Evolutionary conservation across 139 green algal genomes (phyloP).

Genomic region (Picochlorum sp.): DNA sequence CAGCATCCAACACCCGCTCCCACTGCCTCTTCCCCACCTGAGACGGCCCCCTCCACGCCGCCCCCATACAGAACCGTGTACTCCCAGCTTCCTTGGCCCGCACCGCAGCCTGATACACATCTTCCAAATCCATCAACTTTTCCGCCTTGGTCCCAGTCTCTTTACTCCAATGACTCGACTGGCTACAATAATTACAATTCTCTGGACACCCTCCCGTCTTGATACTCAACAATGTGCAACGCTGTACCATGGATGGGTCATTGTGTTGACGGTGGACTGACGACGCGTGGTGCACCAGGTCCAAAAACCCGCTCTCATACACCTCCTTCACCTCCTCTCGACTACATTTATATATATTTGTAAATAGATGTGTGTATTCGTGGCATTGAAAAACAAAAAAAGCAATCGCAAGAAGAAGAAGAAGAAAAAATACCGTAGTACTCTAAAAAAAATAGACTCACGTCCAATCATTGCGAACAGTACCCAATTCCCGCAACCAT

Average conservation of each 20-base stretch:
- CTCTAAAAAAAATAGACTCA: conserved; percentile 25
- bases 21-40: conserved; percentile 82
- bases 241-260: conserved; percentile 85
- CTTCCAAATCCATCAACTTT: conserved; percentile 87
- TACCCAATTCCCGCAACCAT: conserved; percentile 57
- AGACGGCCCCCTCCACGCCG: conserved; percentile 86
- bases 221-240: conserved; percentile 95
- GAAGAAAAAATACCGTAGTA: too few species aligned
- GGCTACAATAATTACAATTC: conserved; percentile 93
- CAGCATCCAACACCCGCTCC: conserved; percentile 86
- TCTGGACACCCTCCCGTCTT: conserved; percentile 98
- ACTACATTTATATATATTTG: conserved; percentile 30
- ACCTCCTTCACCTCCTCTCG: conserved; percentile 81
- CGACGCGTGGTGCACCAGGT: conserved; percentile 82
- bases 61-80: conserved; percentile 99
- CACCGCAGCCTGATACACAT: conserved; percentile 79
- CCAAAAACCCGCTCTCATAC: conserved; percentile 82
- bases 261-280: conserved; percentile 84
- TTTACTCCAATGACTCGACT: conserved; percentile 73
- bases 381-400: too few species aligned
- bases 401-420: background rate
- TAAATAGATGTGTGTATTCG: too few species aligned
- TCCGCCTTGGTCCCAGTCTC: conserved; percentile 81
- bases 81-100: conserved; percentile 80
- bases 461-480: conserved; percentile 75